phyloP scores from a whole-genome alignment of 331 rosid species.

The Cydonia oblonga region DNA sequence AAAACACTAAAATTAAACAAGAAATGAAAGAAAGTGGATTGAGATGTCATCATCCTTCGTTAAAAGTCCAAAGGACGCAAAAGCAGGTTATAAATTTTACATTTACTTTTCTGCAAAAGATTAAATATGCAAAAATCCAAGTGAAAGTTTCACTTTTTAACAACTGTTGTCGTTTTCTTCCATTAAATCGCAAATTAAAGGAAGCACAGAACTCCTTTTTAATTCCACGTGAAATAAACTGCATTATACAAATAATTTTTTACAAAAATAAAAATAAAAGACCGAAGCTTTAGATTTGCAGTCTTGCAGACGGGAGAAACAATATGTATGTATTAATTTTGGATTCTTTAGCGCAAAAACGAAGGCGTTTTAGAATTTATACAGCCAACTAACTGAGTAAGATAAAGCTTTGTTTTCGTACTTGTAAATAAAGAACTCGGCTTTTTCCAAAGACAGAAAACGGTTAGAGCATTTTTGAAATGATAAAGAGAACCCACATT shows the following conservation, averaged over 20 bases:
- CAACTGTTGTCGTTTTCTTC: not conserved
- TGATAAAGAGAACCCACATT: slow-evolving; percentile 4
- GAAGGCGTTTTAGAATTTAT: too few species aligned
- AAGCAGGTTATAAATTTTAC: not conserved
- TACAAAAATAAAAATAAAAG: not conserved
- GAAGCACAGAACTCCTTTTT: not conserved
- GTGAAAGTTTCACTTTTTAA: not conserved
- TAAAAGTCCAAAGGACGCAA: slow-evolving; percentile 1
- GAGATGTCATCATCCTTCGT: slow-evolving; percentile 5
- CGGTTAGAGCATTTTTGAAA: not conserved
- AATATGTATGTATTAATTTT: too few species aligned
- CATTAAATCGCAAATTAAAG: not conserved
- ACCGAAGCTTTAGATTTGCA: not conserved
- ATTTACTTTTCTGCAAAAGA: not conserved
- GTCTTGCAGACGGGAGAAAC: not conserved
- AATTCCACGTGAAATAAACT: not conserved
- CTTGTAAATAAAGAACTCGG: not conserved
- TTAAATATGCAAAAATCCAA: not conserved
- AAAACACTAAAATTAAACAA: too few species aligned
- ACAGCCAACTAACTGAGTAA: too few species aligned
- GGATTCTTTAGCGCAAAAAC: too few species aligned
- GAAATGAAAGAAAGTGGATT: not conserved
- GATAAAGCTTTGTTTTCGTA: too few species aligned
- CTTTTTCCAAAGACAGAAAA: not conserved
- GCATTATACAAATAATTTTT: too few species aligned